Conservation (phyloP, 169 alveolate genomes). For the Cryptosporidium sp. region DNA sequence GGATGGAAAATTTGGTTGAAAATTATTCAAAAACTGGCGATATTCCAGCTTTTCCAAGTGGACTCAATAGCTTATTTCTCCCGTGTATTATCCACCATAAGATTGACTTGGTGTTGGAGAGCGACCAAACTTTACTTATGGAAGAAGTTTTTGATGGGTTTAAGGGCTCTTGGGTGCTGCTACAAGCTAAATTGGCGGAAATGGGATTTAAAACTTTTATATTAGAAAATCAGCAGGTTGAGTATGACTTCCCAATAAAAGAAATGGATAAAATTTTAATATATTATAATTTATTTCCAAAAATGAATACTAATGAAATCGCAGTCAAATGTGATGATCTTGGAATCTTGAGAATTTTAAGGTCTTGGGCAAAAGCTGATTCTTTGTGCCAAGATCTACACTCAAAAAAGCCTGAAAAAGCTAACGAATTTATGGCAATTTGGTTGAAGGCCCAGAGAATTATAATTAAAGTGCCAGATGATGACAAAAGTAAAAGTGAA, state of each 20-base stretch:
- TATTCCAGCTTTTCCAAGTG: background rate
- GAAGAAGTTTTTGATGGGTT: conserved; percentile 20
- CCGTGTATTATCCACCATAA: conserved; percentile 10
- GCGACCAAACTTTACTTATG: background rate
- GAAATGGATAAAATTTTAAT: background rate
- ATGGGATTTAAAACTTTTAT: conserved; percentile 21
- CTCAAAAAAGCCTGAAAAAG: background rate
- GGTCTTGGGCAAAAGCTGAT: conserved; percentile 37
- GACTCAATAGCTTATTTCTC: background rate
- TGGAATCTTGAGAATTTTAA: conserved; percentile 13
- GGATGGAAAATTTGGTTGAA: conserved; percentile 6
- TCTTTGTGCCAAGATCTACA: background rate
- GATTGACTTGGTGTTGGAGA: conserved; percentile 5
- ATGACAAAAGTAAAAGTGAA: background rate
- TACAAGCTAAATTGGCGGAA: background rate
- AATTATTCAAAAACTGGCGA: background rate
- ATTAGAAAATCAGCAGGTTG: background rate
- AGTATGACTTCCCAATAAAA: background rate
- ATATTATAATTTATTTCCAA: background rate
- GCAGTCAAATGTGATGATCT: background rate
- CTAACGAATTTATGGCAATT: background rate
- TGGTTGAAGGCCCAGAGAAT: conserved; percentile 18
- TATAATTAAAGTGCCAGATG: background rate
- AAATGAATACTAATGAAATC: background rate
- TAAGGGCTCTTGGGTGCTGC: conserved; percentile 8